Base-by-base conservation (phyloP, 164 flowering plant genomes). In the Magnolia sinica region DNA sequence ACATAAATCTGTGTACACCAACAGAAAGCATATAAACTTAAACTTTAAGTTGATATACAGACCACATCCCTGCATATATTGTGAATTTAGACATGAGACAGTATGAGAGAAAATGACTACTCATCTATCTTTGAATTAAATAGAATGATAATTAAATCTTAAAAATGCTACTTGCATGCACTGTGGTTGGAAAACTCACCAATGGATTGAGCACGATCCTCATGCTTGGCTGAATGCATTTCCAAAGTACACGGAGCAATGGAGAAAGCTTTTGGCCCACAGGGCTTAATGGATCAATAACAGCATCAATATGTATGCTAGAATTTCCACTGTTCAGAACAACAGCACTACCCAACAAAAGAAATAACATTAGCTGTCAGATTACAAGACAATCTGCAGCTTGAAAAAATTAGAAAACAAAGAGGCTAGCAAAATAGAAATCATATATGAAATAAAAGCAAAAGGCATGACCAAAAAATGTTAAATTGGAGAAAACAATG, bases 241-340 rank as follows among this genome's bases (percentile, higher is more conserved):
- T 94, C 83, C 84, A 79, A 74, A 96, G 80, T 70, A 91, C 71
- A 49, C 83, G 88, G 59, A 96, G 92, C 77, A 96, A 87, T 52
- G 98, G 87, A 37, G 99, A 78, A 20, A 96, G 81, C 87, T 91
- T 96, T 81, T 96, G 99, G 71, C 94, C 97, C 18, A 84, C 68
- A 13, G 96, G 83, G 82, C 99, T 94, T 80, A 96, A 85, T 64
- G 99, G 99, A 87, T 96, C 99, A 84, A 96, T 79, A 51, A 96
- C 98, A 72, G 95, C 98, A 88, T 96, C 99, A 49, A 96, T 88
- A 76, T 96, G 99, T 77, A 96, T 85, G 82, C 86, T 85, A 55
- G 97, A 84, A 78, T 87, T 84, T 71, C 88, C 97, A 83, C 85
- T 85, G 29, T 80, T 68, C 58, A 92, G 64, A 72, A 89, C 80